Evolutionary conservation across 129 eudicot genomes (phyloP), one percentile per base, ranked within the genome.

Genomic region (Arctium minus): DNA sequence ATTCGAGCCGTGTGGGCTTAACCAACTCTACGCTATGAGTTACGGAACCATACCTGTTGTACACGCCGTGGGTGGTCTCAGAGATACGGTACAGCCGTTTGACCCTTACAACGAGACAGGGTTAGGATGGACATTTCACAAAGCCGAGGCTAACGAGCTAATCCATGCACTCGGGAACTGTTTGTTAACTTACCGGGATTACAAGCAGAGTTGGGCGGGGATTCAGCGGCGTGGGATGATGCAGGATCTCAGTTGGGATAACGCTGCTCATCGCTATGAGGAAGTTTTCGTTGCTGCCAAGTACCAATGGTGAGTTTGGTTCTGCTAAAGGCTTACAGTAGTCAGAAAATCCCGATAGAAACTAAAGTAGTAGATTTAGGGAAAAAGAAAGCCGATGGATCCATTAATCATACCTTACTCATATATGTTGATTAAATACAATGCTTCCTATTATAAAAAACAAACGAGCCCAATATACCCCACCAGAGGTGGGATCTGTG

Each of bases 1-100:
- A 65, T 95, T 95, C 35, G 99, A 95, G 85, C 99, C 98, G 0
- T 95, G 99, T 86, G 99, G 99, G 69, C 91, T 95, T 76, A 95
- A 95, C 79, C 99, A 95, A 84, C 89, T 95, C 0, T 95, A 95
- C 79, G 99, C 99, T 1, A 95, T 95, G 99, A 60, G 60, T 11
- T 95, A 93, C 27, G 97, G 97, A 70, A 95, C 99, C 18, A 5
- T 95, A 74, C 99, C 99, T 0, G 97, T 95, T 44, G 99, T 95
- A 50, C 99, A 95, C 82, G 97, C 97, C 1, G 99, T 95, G 37
- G 99, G 97, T 29, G 99, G 99, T 32, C 82, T 95, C 73, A 90
- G 94, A 77, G 99, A 95, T 84, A 95, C 97, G 0, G 97, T 95
- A 67, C 88, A 92, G 85, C 91, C 92, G 3, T 95, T 95, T 76